These are phyloP conservation scores for Quambalaria eucalypti DNA, from an alignment of 1,284 basidiomycete species.

Conservation along the genomic window DNA sequence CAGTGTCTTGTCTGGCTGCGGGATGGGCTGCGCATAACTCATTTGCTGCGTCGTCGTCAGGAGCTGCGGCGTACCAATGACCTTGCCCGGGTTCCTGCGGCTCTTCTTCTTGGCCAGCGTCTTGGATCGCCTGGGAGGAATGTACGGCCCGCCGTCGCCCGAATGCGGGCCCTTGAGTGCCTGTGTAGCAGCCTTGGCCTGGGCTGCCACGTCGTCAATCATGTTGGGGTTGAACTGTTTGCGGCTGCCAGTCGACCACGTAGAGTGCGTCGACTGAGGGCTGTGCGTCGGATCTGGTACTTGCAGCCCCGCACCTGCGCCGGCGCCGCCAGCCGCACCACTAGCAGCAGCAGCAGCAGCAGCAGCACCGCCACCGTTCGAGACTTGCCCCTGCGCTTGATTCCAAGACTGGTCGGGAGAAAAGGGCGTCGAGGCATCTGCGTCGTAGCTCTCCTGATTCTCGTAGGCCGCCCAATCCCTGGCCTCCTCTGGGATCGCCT, in stretches of 20 bases:
- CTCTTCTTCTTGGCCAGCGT: slow-evolving; percentile 24
- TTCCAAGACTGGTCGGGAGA: not conserved
- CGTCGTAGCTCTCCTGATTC: too few relatives aligned
- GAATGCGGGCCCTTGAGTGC: slow-evolving; percentile 29
- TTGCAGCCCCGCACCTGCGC: too few relatives aligned
- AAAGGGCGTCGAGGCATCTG: not conserved
- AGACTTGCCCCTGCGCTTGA: not conserved
- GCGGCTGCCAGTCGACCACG: not conserved
- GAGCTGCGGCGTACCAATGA: slow-evolving; percentile 32
- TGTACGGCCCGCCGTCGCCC: slow-evolving; percentile 11
- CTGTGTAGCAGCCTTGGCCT: slow-evolving; percentile 29
- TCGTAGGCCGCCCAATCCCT: too few relatives aligned
- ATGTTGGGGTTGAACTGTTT: slow-evolving; percentile 2
- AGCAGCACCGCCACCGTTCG: too few relatives aligned
- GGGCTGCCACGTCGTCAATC: slow-evolving; percentile 31
- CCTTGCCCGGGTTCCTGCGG: slow-evolving; percentile 26
- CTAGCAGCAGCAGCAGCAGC: too few relatives aligned
- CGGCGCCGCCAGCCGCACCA: too few relatives aligned
- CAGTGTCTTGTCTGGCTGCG: slow-evolving; percentile 1
- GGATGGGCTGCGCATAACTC: slow-evolving; percentile 19
- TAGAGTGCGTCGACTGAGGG: not conserved
- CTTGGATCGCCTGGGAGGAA: slow-evolving; percentile 17
- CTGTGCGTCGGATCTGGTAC: too few relatives aligned
- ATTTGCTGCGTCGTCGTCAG: slow-evolving; percentile 32
- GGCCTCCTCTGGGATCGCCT: too few relatives aligned